Evolutionary conservation across 2,329 filamentous ascomycete species (phyloP).

Genomic region (Thielaviopsis cerberus): DNA sequence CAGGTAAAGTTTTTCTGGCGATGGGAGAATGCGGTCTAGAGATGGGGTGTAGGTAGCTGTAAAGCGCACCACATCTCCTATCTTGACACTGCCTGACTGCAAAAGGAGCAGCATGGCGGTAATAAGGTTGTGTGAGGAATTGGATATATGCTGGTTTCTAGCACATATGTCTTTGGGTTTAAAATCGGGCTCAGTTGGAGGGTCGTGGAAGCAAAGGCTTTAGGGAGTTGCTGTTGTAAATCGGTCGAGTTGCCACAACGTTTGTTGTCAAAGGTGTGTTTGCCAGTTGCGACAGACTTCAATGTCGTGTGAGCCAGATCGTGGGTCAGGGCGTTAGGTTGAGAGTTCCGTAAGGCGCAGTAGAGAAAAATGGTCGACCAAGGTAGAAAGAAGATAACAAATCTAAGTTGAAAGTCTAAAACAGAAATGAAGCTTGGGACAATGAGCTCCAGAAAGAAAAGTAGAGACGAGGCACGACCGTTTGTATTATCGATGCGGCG

Average conservation of each 20-base stretch:
- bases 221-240: neutral
- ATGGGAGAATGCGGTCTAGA: conserved; percentile 73
- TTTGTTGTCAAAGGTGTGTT: neutral
- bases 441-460: neutral
- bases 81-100: conserved; percentile 78
- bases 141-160: neutral
- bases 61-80: conserved; percentile 83
- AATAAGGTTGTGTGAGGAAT: neutral
- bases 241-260: neutral
- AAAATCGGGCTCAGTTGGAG: neutral
- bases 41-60: conserved; percentile 84
- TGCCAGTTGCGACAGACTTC: neutral
- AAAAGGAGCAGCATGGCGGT: conserved; percentile 68
- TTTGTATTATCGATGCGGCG: neutral
- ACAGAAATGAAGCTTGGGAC: neutral
- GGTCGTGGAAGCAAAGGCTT: neutral
- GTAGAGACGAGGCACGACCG: neutral
- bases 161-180: neutral
- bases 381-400: neutral
- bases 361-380: neutral
- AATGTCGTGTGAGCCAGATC: neutral
- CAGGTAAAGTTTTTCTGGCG: conserved; percentile 61
- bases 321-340: neutral
- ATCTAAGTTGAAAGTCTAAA: neutral
- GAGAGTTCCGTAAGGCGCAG: neutral